Evolutionary conservation across 2,329 filamentous ascomycete species (phyloP), one percentile per base, ranked within the genome.

Genomic region (Botrytis cinerea): DNA sequence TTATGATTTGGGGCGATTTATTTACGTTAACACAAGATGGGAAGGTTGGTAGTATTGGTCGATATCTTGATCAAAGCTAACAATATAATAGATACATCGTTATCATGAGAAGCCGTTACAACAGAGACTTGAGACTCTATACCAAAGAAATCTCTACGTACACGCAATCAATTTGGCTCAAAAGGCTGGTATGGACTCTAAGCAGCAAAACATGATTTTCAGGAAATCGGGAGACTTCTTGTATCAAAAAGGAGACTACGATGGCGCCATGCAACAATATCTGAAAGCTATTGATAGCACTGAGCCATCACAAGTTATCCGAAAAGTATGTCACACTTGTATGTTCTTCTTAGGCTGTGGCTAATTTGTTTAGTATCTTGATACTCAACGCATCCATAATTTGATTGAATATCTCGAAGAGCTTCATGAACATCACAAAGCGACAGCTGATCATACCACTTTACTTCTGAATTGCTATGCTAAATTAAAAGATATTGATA

Each of bases 221-320:
- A 91, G 95, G 74, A 95, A 92, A 81, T 98, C 97, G 82, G 96
- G 95, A 20, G 96, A 99, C 81, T 93, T 95, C 79, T 83, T 98
- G 5, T 98, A 99, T 79, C 93, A 97, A 77, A 97, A 97, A 80
- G 94, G 93, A 7, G 95, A 98, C 80, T 99, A 95, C 80, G 96
- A 99, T 80, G 96, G 93, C 10, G 95, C 97, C n/a, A 99, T 99
- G 97, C 92, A 97, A 79, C 96, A 98, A 82, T 99, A 99, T 80
- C 90, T 99, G 75, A 92, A 94, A 78, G 95, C 97, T 0, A 98
- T 99, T 74, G 95, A 98, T 80, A 96, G 93, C 74, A 98, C 95
- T 0, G 95, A 98, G 79, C 95, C 95, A 10, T 98, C 95, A 2
- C 95, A 98, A 80, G 94, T 98, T 64, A 98, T 98, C 79, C 89